Base-by-base conservation (phyloP, 2,329 filamentous ascomycete genomes). In the Penicillium paneum region DNA sequence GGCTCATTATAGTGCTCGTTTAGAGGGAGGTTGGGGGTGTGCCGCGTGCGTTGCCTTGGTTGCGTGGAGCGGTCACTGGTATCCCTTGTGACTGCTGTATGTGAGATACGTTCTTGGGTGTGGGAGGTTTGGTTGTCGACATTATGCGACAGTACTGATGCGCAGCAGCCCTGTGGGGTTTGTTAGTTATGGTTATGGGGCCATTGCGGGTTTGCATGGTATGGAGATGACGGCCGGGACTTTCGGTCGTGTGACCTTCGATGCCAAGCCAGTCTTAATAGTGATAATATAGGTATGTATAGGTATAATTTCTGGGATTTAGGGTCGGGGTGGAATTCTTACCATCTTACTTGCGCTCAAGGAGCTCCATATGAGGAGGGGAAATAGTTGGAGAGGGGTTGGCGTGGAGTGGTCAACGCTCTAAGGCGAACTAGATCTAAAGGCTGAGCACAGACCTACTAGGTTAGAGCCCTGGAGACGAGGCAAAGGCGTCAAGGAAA, bases 1-100 rank as follows among this genome's bases (percentile, higher is more conserved):
- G 88, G 87, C 62, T 83, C 82, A 65, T 90, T 89, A 67, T 88
- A 87, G 67, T 88, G 87, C 64, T 88, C 81, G 43, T 64, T 67
- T 26, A 78, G 61, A 1, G 75, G 70, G 28, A 71, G 56, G 12
- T 65, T 56, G 1, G 56, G 34, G 8, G 55, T 31, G n/a, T 54
- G 53, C 19, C 49, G 50, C 29, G 35, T 44, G 55, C 49, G 60
- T 55, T 59, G 59, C 57, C 43, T 21, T 34, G 57, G 43, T 35
- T 59, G 49, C 51, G 51, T 52, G 49, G 55, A 15, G 34, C 17
- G 24, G 42, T 46, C 21, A 54, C 42, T 49, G 35, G 58, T 56
- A 45, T 35, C 57, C 32, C 39, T 53, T 40, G 34, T 58, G 26
- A 51, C 42, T 24, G 41, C 21, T 42, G 55, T 48, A 53, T 55